These are phyloP conservation scores for Gossypium ekmanianum DNA, from an alignment of 345 rosid species.

Conservation along the genomic window DNA sequence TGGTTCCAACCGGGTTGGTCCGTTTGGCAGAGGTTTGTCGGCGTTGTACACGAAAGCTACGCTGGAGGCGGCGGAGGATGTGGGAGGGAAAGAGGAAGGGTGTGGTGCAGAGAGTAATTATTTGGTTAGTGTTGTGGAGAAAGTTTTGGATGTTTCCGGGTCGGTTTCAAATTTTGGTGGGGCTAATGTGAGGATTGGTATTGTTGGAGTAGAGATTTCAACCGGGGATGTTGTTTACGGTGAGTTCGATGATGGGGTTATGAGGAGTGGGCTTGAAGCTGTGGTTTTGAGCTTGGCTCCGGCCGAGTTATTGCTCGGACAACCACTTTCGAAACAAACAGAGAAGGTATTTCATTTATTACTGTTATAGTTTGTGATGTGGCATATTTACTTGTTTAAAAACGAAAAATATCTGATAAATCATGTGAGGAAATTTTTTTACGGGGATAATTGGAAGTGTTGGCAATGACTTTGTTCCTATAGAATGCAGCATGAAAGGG, in stretches of 20 bases:
- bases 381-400: not conserved
- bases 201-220: conserved; percentile 84
- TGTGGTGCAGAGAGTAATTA: conserved; percentile 66
- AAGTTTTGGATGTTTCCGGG: conserved; percentile 17
- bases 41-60: conserved; percentile 89
- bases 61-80: conserved; percentile 81
- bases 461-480: not conserved
- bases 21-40: conserved; percentile 76
- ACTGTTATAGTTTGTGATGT: not conserved
- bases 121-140: conserved; percentile 77
- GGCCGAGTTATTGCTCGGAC: conserved; percentile 72
- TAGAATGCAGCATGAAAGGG: not conserved
- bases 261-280: conserved; percentile 87
- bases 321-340: conserved; percentile 67
- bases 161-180: conserved; percentile 20
- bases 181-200: conserved; percentile 62
- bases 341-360: conserved; percentile 57
- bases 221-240: conserved; percentile 87
- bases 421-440: not conserved
- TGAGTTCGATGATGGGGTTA: conserved; percentile 61
- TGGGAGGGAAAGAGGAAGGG: conserved; percentile 64
- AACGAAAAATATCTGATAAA: not conserved
- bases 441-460: not conserved
- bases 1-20: conserved; percentile 54
- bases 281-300: conserved; percentile 77